These are phyloP conservation scores for Lagerstroemia speciosa DNA, from an alignment of 345 rosid genomes.

Conservation along the genomic window DNA sequence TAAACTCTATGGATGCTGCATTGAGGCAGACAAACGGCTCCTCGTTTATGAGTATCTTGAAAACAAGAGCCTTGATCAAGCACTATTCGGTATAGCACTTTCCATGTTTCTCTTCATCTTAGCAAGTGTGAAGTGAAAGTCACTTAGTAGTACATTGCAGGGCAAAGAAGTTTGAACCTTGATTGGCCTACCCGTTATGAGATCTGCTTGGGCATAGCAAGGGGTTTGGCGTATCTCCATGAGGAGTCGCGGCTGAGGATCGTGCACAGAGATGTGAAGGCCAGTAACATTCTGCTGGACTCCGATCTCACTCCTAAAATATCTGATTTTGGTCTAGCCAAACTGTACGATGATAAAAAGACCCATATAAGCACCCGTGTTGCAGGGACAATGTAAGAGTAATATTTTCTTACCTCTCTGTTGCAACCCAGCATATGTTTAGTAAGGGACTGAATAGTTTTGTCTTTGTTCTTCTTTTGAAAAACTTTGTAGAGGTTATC, in stretches of 20 bases:
- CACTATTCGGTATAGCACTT: too few species aligned
- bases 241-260: constrained; percentile 52
- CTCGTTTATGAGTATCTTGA: too few species aligned
- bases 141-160: constrained; percentile 17
- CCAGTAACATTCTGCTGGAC: too few species aligned
- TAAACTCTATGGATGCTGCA: neutral
- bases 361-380: constrained; percentile 55
- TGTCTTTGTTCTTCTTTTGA: too few species aligned
- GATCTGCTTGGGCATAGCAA: constrained; percentile 44
- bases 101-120: too few species aligned
- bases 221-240: constrained; percentile 52
- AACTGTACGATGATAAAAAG: constrained; percentile 45
- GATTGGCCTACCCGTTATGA: constrained; percentile 32
- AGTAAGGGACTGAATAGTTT: too few species aligned
- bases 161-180: constrained; percentile 26
- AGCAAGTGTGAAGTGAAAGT: too few species aligned
- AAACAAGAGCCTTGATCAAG: too few species aligned
- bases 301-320: constrained; percentile 41
- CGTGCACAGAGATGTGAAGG: constrained; percentile 50
- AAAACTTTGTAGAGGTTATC: too few species aligned
- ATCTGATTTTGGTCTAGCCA: constrained; percentile 56
- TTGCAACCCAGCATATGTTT: too few species aligned
- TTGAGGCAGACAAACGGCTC: neutral
- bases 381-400: constrained; percentile 33
- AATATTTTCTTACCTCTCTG: too few species aligned